Evolutionary conservation across 2,329 filamentous ascomycete species (phyloP).

Genomic region (Alternaria gaisen): DNA sequence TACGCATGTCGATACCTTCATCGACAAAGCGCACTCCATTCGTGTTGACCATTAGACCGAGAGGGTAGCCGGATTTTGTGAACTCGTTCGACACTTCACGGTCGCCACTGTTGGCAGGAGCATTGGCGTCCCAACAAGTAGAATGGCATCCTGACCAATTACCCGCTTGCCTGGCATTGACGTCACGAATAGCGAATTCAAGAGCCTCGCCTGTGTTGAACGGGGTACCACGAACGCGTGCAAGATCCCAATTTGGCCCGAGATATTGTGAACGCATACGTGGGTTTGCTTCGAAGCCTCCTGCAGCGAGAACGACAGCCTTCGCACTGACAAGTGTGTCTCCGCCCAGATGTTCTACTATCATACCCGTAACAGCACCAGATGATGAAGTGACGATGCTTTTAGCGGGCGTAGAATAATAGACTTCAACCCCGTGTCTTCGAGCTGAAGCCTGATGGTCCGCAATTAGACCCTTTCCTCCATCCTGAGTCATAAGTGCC

Average conservation of each 20-base stretch:
- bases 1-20: constrained; percentile 70
- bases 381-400: constrained; percentile 48
- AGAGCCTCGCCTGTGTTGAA: constrained; percentile 70
- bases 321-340: constrained; percentile 45
- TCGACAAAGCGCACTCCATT: constrained; percentile 70
- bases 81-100: constrained; percentile 70
- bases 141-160: constrained; percentile 73
- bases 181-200: constrained; percentile 60
- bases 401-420: constrained; percentile 59
- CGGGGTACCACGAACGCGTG: constrained; percentile 69
- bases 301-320: constrained; percentile 65
- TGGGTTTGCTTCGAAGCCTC: constrained; percentile 71
- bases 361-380: constrained; percentile 47
- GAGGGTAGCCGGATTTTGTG: constrained; percentile 74
- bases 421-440: constrained; percentile 55
- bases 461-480: constrained; percentile 66
- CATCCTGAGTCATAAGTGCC: constrained; percentile 66
- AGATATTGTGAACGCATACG: constrained; percentile 64
- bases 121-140: constrained; percentile 71
- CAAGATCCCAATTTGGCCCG: constrained; percentile 70
- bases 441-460: constrained; percentile 59
- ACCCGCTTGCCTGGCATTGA: constrained; percentile 62
- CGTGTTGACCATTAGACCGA: constrained; percentile 71
- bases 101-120: constrained; percentile 64
- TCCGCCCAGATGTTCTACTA: constrained; percentile 37